phyloP scores from a whole-genome alignment of 495 filamentous ascomycete genomes.

The Friedmanniomyces simplex region DNA sequence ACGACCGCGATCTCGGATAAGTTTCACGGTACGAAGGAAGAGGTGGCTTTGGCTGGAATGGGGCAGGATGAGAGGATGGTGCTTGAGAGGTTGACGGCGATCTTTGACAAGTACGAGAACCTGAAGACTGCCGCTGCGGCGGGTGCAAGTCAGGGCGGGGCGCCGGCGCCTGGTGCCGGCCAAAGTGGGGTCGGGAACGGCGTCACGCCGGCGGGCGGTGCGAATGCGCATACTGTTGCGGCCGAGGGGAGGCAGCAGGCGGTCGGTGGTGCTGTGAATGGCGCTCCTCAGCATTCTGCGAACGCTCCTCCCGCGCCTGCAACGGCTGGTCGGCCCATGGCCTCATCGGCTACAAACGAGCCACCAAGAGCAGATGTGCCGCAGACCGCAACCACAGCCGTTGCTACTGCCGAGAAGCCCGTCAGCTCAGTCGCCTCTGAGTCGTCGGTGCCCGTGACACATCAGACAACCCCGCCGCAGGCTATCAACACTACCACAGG shows the following conservation, averaged over 20 bases:
- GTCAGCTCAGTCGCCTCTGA: no score
- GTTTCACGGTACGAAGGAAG: neutral
- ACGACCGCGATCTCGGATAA: neutral
- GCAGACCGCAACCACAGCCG: no score
- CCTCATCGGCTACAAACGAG: no score
- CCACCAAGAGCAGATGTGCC: no score
- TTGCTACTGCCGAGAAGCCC: no score
- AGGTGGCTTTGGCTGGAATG: neutral
- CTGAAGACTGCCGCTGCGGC: neutral
- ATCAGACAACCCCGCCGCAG: no score
- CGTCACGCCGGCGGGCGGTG: neutral
- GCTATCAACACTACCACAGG: no score
- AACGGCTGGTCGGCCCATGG: neutral
- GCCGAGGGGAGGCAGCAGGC: neutral
- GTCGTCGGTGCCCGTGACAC: no score
- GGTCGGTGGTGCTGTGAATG: neutral
- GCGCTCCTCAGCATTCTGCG: neutral
- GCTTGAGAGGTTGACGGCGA: neutral
- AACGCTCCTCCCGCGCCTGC: neutral
- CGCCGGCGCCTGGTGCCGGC: neutral
- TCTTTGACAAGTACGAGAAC: constrained; percentile 2
- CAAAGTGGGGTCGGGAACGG: neutral
- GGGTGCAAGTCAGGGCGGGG: no score
- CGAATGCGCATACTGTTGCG: neutral
- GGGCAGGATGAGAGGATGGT: neutral